Evolutionary conservation across 352 stramenopile genomes (phyloP).

Genomic region (Phytopythium montanum): DNA sequence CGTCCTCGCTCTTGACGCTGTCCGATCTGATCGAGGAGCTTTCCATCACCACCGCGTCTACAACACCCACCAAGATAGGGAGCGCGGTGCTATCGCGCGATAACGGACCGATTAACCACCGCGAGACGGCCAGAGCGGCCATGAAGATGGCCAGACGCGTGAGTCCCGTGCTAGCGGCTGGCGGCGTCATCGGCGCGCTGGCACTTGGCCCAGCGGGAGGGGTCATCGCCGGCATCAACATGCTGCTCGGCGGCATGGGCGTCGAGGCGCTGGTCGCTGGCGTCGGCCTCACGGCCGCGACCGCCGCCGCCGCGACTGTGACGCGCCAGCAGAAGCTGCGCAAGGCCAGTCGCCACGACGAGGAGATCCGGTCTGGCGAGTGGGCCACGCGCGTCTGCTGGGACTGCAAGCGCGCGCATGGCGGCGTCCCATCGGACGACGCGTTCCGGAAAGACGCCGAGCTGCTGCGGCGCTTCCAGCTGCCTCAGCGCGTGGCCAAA

Average conservation of each 20-base stretch:
- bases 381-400: constrained; percentile 76
- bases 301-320: constrained; percentile 47
- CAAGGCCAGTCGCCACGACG: constrained; percentile 26
- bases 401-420: constrained; percentile 51
- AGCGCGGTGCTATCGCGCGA: background rate
- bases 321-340: constrained; percentile 49
- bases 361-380: constrained; percentile 41
- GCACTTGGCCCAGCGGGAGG: constrained; percentile 43
- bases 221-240: constrained; percentile 54
- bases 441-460: constrained; percentile 54
- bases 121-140: constrained; percentile 14
- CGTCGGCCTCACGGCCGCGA: constrained; percentile 53
- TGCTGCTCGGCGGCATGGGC: constrained; percentile 47
- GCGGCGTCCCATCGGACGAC: constrained; percentile 38
- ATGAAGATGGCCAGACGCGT: constrained; percentile 28
- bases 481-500: background rate
- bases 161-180: constrained; percentile 50
- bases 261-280: constrained; percentile 53
- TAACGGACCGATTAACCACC: constrained; percentile 1
- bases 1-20: constrained; percentile 19
- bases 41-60: constrained; percentile 11
- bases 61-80: background rate
- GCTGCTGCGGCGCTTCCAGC: constrained; percentile 50
- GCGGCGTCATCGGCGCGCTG: constrained; percentile 51
- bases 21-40: constrained; percentile 36